Evolutionary conservation across 208 protist genomes (phyloP), one percentile per base, ranked within the genome.

Genomic region (Leishmania aethiopica): DNA sequence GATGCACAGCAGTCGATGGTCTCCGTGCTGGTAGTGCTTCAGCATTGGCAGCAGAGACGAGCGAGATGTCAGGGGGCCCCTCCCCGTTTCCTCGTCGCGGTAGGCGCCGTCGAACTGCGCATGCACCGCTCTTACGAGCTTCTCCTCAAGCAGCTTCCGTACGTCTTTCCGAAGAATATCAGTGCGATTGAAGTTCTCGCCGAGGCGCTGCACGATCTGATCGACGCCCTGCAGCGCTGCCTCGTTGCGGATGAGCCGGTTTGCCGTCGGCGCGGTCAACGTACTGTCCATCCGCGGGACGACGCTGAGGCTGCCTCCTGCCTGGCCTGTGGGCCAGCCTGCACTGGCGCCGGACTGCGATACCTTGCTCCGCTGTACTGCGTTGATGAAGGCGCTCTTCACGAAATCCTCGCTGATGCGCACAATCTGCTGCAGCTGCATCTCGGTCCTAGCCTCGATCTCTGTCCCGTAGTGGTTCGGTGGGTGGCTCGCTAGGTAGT

Each of bases 21-120:
- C 83, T n/a, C 93, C 91, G 57, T 86, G 89, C 84, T 96, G 91
- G 85, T 97, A 97, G 78, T 94, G 92, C 82, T 92, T 93, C 70
- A 92, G 60, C 60, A 93, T 70, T 25, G 85, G 80, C 6, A 86
- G 40, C 59, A 89, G 53, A 53, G 67, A 78, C 13, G 78, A 75
- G 75, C 82, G 77, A 35, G 82, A 60, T 10, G 60, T 42, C 35
- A 70, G 71, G 60, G 75, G 88, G 3, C 75, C 80, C 55, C 92
- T 89, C 11, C 87, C 86, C 40, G 89, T 66, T 75, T 93, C 91
- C 71, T 96, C 94, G 49, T 95, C 90, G 40, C 83, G 86, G 76
- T 94, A 91, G 10, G 89, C 84, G 13, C 78, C 79, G 51, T 90
- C 92, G 67, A 96, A 90, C 47, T 90, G 85, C 77, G 82, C 37